Evolutionary conservation across 169 alveolate species (phyloP), one percentile per base, ranked within the genome.

Genomic region (Blepharisma undulans): DNA sequence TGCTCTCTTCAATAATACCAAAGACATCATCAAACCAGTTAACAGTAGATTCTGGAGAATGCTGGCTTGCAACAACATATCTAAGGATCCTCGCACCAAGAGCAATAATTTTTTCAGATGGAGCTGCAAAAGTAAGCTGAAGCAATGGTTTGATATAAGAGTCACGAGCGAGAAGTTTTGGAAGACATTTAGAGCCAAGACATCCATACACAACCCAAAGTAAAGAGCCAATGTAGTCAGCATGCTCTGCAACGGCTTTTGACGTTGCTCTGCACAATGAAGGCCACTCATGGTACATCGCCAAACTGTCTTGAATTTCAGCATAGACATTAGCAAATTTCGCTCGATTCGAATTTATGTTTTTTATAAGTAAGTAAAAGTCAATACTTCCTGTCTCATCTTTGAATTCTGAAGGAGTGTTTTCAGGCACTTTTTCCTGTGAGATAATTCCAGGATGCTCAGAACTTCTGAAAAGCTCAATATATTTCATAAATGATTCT

Each of bases 21-120:
- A 48, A 29, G 66, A 30, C 16, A 27, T 79, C 29, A n/a, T 22
- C 29, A 30, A 79, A 32, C 87, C 61, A 29, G 48, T 27, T 27
- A 33, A 33, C 25, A 33, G 72, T 25, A 0, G 91, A 2, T 72
- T 60, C 34, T 6, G 84, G 84, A 22, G 91, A 86, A 36, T 86
- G 91, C 84, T 86, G 84, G 10, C 34, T 86, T 27, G 85, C 66
- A 22, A 86, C 36, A 6, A 72, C 80, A 25, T 6, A 33, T 29
- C 18, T 79, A 48, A 48, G 66, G 66, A 79, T 32, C 25, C 87
- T 10, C 6, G 61, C 29, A 8, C 72, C 87, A 27, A 79, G 3
- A 0, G 66, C 19, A 33, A 33, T 30, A n/a, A 33, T 27, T 79
- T 32, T 79, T 33, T 79, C 87, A 32, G 87, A 79, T 7, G 29